A percentile compares a stretch with the other conserved stretches of the same genome.
Conservation (phyloP, 2,329 filamentous ascomycete genomes). For the Hortaea sp. region DNA sequence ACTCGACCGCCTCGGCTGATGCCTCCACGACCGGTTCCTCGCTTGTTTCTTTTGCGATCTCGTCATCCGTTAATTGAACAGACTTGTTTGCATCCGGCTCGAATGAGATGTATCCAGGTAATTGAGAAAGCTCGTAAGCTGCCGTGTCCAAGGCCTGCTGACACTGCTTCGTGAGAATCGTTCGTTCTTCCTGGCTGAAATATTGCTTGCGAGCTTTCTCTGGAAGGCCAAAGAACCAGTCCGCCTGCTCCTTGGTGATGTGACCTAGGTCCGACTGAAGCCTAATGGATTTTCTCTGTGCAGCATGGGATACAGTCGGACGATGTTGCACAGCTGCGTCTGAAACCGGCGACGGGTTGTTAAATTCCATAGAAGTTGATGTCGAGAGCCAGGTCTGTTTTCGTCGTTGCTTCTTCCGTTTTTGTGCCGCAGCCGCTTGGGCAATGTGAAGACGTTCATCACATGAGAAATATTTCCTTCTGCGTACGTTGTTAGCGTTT, state of each 20-base stretch:
- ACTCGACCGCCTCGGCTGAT: neutral
- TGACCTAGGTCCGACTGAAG: conserved; percentile 12
- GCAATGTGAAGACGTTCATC: conserved; percentile 60
- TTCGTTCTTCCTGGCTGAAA: conserved; percentile 63
- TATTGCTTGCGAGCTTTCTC: conserved; percentile 62
- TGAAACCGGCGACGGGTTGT: neutral
- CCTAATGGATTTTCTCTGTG: neutral
- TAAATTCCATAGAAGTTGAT: conserved; percentile 22
- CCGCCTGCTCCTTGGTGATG: conserved; percentile 18
- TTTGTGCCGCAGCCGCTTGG: conserved; percentile 34
- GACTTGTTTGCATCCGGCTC: no score
- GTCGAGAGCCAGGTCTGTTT: conserved; percentile 11
- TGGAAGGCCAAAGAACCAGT: conserved; percentile 59
- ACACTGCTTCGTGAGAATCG: conserved; percentile 46
- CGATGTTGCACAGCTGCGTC: conserved; percentile 1
- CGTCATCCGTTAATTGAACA: no score
- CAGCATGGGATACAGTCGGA: conserved; percentile 4
- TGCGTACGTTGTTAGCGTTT: conserved; percentile 17
- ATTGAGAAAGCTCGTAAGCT: no score
- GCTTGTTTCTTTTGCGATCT: no score
- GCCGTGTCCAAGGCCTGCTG: conserved; percentile 18
- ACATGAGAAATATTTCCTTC: conserved; percentile 61
- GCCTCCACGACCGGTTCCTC: neutral
- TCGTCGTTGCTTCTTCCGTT: conserved; percentile 15
- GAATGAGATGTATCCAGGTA: no score